A percentile compares a stretch with the other conserved stretches of the same genome.
Evolutionary conservation across 1,139 yeast species (phyloP).

Genomic region (Saccharomyces hybrid): DNA sequence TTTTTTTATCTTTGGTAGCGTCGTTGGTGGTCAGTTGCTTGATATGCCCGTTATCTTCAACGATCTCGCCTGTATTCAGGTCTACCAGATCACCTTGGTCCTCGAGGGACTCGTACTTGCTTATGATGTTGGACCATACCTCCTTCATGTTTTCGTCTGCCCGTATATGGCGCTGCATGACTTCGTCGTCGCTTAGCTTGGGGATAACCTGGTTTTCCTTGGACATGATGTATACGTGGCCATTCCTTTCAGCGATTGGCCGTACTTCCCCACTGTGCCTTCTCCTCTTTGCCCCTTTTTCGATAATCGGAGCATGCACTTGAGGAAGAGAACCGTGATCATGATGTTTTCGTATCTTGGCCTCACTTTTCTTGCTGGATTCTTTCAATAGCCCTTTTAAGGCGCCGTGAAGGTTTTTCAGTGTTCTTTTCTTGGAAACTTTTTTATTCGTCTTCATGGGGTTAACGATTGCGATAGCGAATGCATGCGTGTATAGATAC

Average conservation of each 20-base stretch:
- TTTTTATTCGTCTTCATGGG: constrained; percentile 31
- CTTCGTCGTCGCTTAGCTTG: constrained; percentile 29
- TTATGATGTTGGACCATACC: constrained; percentile 49
- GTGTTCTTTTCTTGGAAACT: constrained; percentile 24
- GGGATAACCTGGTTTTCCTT: constrained; percentile 30
- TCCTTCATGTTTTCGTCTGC: constrained; percentile 34
- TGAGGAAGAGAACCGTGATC: neutral
- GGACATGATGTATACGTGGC: constrained; percentile 26
- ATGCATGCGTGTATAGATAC: neutral
- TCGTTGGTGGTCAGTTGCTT: constrained; percentile 20
- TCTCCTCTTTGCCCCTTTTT: neutral
- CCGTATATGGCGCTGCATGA: constrained; percentile 30
- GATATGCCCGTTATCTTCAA: constrained; percentile 60
- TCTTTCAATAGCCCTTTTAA: constrained; percentile 16
- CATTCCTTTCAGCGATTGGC: constrained; percentile 8
- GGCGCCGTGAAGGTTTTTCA: constrained; percentile 22
- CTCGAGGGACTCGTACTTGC: constrained; percentile 45
- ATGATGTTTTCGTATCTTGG: neutral
- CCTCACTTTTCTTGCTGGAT: neutral
- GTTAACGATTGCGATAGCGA: neutral
- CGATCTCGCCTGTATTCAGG: constrained; percentile 49
- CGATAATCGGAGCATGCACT: neutral
- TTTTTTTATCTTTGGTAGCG: constrained; percentile 2
- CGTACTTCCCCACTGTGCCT: neutral
- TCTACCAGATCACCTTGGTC: constrained; percentile 65